Percentiles rank a stretch among this genome's conserved stretches.
Evolutionary conservation across 768 basidiomycete genomes (phyloP).

Genomic region (Termitomyces sp.): DNA sequence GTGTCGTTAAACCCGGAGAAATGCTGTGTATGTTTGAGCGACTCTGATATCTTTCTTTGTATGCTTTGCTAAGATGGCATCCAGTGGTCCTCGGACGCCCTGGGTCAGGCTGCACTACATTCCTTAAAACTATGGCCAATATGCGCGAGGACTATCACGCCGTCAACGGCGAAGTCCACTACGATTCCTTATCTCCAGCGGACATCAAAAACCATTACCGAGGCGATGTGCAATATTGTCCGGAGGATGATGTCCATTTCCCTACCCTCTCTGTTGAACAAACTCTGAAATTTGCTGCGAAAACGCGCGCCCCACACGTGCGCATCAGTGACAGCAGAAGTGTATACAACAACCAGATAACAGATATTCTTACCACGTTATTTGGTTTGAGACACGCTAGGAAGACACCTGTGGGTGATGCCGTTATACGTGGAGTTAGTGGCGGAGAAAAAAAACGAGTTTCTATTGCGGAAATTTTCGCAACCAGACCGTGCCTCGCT

Average conservation of each 20-base stretch:
- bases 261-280: slow-evolving; percentile 77
- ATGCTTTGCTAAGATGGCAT: background rate
- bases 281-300: slow-evolving; percentile 65
- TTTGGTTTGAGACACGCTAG: slow-evolving; percentile 75
- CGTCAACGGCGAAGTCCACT: slow-evolving; percentile 69
- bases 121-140: slow-evolving; percentile 81
- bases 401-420: slow-evolving; percentile 62
- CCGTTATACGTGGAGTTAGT: slow-evolving; percentile 50
- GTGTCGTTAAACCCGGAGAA: slow-evolving; percentile 60
- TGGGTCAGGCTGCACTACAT: slow-evolving; percentile 81
- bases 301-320: slow-evolving; percentile 58
- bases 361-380: slow-evolving; percentile 56
- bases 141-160: slow-evolving; percentile 61
- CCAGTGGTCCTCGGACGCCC: slow-evolving; percentile 82
- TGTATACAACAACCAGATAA: slow-evolving; percentile 35
- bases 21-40: slow-evolving; percentile 59
- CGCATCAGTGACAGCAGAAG: slow-evolving; percentile 41
- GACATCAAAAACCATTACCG: slow-evolving; percentile 61
- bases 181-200: slow-evolving; percentile 66
- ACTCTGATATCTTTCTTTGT: background rate
- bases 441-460: slow-evolving; percentile 58
- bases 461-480: slow-evolving; percentile 60
- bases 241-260: slow-evolving; percentile 84
- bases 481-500: slow-evolving; percentile 49
- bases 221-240: slow-evolving; percentile 77